These are phyloP conservation scores for Suhomyces atakaporum DNA, from an alignment of 1,139 yeast genomes.

Conservation along the genomic window DNA sequence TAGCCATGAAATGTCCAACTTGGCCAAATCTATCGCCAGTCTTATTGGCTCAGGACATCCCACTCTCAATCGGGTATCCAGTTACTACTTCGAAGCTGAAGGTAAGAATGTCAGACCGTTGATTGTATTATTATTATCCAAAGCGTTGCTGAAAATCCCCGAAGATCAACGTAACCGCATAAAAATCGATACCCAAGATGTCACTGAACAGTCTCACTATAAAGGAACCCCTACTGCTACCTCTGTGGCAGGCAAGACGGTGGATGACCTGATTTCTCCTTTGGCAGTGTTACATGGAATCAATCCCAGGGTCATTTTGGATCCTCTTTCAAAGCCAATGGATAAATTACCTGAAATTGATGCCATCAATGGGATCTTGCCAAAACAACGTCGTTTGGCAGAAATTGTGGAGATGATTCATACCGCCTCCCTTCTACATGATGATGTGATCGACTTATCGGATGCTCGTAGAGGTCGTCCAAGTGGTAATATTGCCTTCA, in stretches of 20 bases:
- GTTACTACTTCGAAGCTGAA: slow-evolving; percentile 92
- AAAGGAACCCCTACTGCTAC: slow-evolving; percentile 51
- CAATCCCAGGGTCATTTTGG: slow-evolving; percentile 75
- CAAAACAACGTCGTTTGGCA: slow-evolving; percentile 92
- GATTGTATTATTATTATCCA: slow-evolving; percentile 77
- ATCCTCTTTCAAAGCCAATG: slow-evolving; percentile 83
- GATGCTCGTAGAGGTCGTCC: slow-evolving; percentile 91
- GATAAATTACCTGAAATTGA: slow-evolving; percentile 68
- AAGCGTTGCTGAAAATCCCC: slow-evolving; percentile 81
- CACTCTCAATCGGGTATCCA: slow-evolving; percentile 81
- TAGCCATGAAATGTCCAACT: slow-evolving; percentile 89
- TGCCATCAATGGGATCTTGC: slow-evolving; percentile 68
- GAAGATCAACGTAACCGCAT: slow-evolving; percentile 64
- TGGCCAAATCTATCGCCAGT: slow-evolving; percentile 83
- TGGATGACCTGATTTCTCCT: slow-evolving; percentile 71
- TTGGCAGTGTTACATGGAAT: slow-evolving; percentile 83
- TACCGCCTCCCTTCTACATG: slow-evolving; percentile 94
- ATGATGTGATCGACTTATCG: slow-evolving; percentile 93
- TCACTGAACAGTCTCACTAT: slow-evolving; percentile 62
- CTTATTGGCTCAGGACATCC: slow-evolving; percentile 94
- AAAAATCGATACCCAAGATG: slow-evolving; percentile 60
- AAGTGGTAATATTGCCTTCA: slow-evolving; percentile 89
- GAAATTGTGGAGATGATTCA: slow-evolving; percentile 98
- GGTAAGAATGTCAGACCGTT: slow-evolving; percentile 95
- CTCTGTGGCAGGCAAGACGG: slow-evolving; percentile 56